Evolutionary conservation across 257 asterid species (phyloP).

Genomic region (Forsythia suspensa): DNA sequence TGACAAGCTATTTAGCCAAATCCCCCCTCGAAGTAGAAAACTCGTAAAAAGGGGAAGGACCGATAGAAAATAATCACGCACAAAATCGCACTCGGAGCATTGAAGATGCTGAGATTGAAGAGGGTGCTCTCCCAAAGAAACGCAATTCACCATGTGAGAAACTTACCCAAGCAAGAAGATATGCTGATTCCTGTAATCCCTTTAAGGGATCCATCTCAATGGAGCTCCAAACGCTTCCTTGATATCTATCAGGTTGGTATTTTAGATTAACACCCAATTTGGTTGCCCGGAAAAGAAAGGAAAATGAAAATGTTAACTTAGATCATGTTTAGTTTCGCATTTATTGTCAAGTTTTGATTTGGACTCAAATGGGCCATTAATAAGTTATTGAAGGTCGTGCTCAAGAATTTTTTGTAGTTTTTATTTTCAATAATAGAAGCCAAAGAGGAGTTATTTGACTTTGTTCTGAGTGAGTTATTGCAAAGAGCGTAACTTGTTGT

Average conservation of each 20-base stretch:
- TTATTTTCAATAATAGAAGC: neutral
- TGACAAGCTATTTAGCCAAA: too few relatives aligned
- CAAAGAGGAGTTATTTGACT: neutral
- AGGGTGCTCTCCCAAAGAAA: constrained; percentile 39
- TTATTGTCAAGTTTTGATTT: neutral
- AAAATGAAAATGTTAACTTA: neutral
- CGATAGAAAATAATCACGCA: neutral
- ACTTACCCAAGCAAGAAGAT: constrained; percentile 16
- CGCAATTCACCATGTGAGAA: constrained; percentile 29
- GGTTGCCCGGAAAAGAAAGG: neutral
- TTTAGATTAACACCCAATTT: neutral
- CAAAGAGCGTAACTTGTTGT: constrained; percentile 1
- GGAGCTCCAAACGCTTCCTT: constrained; percentile 69
- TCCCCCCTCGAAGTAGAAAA: neutral
- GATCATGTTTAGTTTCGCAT: neutral
- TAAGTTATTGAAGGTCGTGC: neutral
- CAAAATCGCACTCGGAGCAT: neutral
- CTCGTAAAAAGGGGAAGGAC: neutral
- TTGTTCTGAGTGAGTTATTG: neutral
- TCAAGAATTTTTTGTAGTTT: neutral
- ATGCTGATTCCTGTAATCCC: constrained; percentile 35
- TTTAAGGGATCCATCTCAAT: constrained; percentile 46
- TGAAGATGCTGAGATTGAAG: constrained; percentile 63
- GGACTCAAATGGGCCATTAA: neutral
- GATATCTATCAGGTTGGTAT: constrained; percentile 72